phyloP scores from a whole-genome alignment of 1,284 basidiomycete species.

The Heterobasidion parviporum region DNA sequence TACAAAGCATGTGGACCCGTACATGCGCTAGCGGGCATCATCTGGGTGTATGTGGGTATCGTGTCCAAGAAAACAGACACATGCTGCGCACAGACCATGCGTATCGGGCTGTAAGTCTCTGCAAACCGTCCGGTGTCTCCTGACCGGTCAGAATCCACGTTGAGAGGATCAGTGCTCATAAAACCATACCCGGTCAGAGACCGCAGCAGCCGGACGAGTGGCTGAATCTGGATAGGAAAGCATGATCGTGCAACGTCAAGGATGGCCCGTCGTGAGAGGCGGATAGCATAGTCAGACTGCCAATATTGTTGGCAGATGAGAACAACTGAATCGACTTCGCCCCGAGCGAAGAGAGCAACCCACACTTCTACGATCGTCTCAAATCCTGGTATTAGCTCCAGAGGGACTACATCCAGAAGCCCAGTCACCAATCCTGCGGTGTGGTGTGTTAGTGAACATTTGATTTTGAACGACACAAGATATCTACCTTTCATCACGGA shows the following conservation, averaged over 20 bases:
- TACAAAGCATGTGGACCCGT: conserved; percentile 61
- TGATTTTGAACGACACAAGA: not conserved
- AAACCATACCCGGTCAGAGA: conserved; percentile 69
- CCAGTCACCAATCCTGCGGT: conserved; percentile 57
- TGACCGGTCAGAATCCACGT: conserved; percentile 37
- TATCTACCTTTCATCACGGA: conserved; percentile 73
- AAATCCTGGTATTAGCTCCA: conserved; percentile 69
- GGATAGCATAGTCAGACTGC: conserved; percentile 58
- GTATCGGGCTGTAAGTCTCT: conserved; percentile 18
- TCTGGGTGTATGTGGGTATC: conserved; percentile 70
- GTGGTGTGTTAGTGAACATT: conserved; percentile 8
- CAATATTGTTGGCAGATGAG: conserved; percentile 75
- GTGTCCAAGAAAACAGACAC: conserved; percentile 70
- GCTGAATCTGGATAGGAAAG: conserved; percentile 72
- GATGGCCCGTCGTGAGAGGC: conserved; percentile 59
- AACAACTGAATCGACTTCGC: conserved; percentile 59
- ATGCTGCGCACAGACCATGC: conserved; percentile 48
- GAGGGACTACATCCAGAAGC: conserved; percentile 63
- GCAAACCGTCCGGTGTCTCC: conserved; percentile 21
- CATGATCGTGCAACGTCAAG: conserved; percentile 74
- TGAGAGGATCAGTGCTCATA: conserved; percentile 58
- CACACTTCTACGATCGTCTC: conserved; percentile 69
- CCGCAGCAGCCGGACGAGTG: conserved; percentile 66
- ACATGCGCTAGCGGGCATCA: conserved; percentile 54
- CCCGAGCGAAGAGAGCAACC: conserved; percentile 74